Conservation (phyloP, 83 land plant genomes). For the Larix sibirica region DNA sequence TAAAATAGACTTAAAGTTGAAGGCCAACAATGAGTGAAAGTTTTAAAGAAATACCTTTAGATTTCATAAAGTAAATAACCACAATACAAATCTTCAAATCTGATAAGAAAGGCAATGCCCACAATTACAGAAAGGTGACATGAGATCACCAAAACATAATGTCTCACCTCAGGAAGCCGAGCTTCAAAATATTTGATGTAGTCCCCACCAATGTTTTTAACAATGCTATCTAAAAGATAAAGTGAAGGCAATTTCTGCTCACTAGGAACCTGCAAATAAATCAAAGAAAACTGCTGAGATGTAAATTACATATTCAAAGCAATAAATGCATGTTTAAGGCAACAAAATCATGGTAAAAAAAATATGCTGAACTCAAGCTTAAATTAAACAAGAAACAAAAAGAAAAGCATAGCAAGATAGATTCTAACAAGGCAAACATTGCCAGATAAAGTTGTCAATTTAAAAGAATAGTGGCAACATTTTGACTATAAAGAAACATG, state of each 20-base stretch:
- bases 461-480: too few relatives aligned
- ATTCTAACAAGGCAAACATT: too few relatives aligned
- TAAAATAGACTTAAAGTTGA: background rate
- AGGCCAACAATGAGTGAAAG: background rate
- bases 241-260: conserved; percentile 97
- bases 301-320: background rate
- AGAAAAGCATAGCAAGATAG: too few relatives aligned
- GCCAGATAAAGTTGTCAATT: too few relatives aligned
- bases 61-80: background rate
- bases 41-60: background rate
- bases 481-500: too few relatives aligned
- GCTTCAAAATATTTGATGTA: conserved; percentile 87
- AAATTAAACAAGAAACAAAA: too few relatives aligned
- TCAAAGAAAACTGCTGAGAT: background rate
- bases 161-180: conserved; percentile 86
- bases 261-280: conserved; percentile 79
- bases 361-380: too few relatives aligned
- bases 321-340: background rate
- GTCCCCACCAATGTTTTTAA: conserved; percentile 95
- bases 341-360: too few relatives aligned
- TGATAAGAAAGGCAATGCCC: background rate
- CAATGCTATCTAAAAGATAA: conserved; percentile 97
- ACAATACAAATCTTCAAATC: background rate
- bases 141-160: background rate
- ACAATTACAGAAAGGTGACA: background rate